Base-by-base conservation (phyloP, 768 basidiomycete genomes). In the Pholiota molesta region DNA sequence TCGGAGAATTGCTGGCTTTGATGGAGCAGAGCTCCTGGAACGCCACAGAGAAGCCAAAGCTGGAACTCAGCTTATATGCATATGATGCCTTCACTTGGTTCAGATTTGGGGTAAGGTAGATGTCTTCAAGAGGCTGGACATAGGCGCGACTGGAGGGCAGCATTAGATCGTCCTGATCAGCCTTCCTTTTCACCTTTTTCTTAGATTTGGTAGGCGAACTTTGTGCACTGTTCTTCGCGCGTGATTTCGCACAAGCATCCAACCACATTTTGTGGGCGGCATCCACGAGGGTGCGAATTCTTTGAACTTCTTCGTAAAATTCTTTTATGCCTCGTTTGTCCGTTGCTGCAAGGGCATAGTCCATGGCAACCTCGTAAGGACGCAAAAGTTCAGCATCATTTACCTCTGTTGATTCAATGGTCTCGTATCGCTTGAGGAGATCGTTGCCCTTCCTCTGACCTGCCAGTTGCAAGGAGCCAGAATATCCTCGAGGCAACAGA, bases 41-140 rank as follows among this genome's bases (percentile, higher is more conserved):
- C 0, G 88, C 87, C 33, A 89, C 79, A 0, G 65, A 64, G 66
- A 87, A 87, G 0, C 74, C 87, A 57, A 90, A 88, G 0, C 9
- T 14, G 2, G 21, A 23, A 5, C 58, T 8, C 64, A 31, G 0
- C 0, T 5, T 35, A 57, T 83, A 84, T 0, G 89, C 88, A 42
- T 77, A 85, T 0, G 89, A 88, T 0, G 88, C 86, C 66, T 85
- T 87, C 23, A 88, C 66, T 52, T 81, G 72, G 7, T 80, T 75
- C 21, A 80, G 49, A 40, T 77, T 75, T 53, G 47, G 69, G 53
- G 72, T 70, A 14, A 74, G 70, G 40, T 40, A 8, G 0, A 76
- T 69, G 31, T 53, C 71, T 1, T 60, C 62, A 13, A 77, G 71
- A 37, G 70, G 74, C 65, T 67, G 26, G 5, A 60, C 67, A 56